Percentiles rank a stretch among this genome's conserved stretches.
Evolutionary conservation across 2,329 filamentous ascomycete species (phyloP).

Genomic region (Purpureocillium takamizusanense): DNA sequence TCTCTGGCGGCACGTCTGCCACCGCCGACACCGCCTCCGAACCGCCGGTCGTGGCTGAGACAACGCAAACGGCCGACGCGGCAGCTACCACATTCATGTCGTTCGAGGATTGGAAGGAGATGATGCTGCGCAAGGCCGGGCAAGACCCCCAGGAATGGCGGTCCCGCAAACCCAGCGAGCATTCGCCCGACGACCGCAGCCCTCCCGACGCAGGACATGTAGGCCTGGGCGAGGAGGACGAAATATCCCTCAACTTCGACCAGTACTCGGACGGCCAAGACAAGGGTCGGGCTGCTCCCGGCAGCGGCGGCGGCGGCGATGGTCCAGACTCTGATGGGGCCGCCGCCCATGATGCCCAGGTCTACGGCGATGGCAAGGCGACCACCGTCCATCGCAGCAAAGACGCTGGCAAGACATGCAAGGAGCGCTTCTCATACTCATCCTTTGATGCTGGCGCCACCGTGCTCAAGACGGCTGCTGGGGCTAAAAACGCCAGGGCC

Average conservation of each 20-base stretch:
- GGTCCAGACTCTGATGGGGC: constrained; percentile 10
- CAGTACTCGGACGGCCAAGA: constrained; percentile 15
- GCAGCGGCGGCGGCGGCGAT: constrained; percentile 4
- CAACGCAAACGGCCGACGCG: constrained; percentile 5
- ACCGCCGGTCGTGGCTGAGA: constrained; percentile 1
- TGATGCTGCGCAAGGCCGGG: constrained; percentile 78
- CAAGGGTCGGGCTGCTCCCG: background rate
- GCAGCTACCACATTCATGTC: constrained; percentile 62
- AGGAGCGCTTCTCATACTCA: constrained; percentile 94
- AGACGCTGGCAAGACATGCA: constrained; percentile 94
- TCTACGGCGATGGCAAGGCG: constrained; percentile 39
- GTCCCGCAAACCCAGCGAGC: constrained; percentile 48
- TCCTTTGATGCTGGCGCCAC: constrained; percentile 96
- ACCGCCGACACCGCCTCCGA: background rate
- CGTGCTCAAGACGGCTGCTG: constrained; percentile 78
- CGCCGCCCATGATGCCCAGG: constrained; percentile 28
- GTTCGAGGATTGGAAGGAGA: constrained; percentile 97
- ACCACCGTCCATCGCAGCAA: constrained; percentile 61
- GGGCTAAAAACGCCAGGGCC: constrained; percentile 79
- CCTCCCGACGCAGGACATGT: constrained; percentile 63
- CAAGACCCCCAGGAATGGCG: constrained; percentile 61
- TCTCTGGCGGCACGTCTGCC: too few species aligned
- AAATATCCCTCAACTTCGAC: constrained; percentile 59
- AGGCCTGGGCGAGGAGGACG: constrained; percentile 75
- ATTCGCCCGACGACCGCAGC: constrained; percentile 34